Conservation (phyloP, 2,329 filamentous ascomycete genomes). For the Chrysosporium queenslandicum region DNA sequence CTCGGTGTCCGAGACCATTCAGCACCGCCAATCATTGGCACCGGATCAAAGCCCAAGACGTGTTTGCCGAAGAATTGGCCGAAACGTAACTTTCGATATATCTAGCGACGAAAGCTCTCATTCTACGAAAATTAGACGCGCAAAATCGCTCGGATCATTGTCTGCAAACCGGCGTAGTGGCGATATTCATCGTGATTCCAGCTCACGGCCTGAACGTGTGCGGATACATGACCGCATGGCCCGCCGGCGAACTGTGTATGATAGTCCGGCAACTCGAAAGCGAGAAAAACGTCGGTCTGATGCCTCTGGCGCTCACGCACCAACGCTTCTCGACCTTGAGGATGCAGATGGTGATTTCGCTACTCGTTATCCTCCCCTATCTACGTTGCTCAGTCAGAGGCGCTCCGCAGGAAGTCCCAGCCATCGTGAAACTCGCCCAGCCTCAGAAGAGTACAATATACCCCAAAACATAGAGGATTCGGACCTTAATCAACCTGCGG, state of each 20-base stretch:
- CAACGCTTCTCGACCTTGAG: conserved; percentile 26
- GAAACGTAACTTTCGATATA: conserved; percentile 5
- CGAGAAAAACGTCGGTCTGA: not conserved
- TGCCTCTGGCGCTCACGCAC: not conserved
- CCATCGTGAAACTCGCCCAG: not conserved
- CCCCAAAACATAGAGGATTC: not conserved
- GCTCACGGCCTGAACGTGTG: not conserved
- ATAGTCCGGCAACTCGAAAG: not conserved
- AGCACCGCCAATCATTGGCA: not conserved
- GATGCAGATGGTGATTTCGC: conserved; percentile 26
- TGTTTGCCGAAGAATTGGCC: not conserved
- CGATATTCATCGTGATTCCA: not conserved
- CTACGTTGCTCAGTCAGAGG: not conserved
- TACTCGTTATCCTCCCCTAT: conserved; percentile 29
- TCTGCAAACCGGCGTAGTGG: not conserved
- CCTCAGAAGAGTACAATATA: not conserved
- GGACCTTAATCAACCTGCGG: not conserved
- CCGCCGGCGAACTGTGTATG: not conserved
- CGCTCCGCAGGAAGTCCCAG: not conserved
- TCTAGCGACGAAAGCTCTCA: not conserved
- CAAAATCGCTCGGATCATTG: conserved; percentile 7
- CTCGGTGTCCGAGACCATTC: not conserved
- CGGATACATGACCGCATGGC: not conserved
- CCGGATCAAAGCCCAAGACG: not conserved
- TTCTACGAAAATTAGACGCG: conserved; percentile 10